These are phyloP conservation scores for Xerocomellus intermedius DNA, from an alignment of 768 basidiomycete species.

Conservation along the genomic window DNA sequence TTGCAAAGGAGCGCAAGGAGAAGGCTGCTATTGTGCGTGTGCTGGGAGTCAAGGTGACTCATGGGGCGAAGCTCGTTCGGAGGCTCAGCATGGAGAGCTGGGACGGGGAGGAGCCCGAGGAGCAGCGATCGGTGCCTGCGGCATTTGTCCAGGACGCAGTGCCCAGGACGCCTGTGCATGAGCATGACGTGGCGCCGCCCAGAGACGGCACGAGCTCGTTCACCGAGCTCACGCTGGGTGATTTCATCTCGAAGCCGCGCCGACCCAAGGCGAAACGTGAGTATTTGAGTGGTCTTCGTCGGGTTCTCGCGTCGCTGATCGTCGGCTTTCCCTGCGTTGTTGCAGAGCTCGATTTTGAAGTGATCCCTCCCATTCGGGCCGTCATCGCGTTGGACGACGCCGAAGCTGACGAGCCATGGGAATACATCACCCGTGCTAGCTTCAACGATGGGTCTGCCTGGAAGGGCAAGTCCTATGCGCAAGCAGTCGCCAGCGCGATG, in stretches of 20 bases:
- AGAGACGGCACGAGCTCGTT: constrained; percentile 10
- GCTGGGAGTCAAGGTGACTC: constrained; percentile 20
- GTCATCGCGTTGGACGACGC: constrained; percentile 33
- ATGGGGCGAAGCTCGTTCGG: constrained; percentile 19
- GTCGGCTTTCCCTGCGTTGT: background rate
- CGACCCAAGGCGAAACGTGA: constrained; percentile 25
- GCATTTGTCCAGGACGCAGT: background rate
- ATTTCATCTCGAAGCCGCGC: constrained; percentile 26
- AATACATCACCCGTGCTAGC: constrained; percentile 31
- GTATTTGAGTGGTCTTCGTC: background rate
- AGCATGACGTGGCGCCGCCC: background rate
- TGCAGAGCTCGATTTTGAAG: constrained; percentile 29
- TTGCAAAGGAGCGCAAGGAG: constrained; percentile 33
- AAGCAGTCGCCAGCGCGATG: constrained; percentile 26
- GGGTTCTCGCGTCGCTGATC: background rate
- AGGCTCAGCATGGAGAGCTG: constrained; percentile 30
- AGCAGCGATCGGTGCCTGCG: background rate
- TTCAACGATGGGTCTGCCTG: constrained; percentile 27
- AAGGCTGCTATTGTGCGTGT: constrained; percentile 16
- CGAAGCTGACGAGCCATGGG: constrained; percentile 32
- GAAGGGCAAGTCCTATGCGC: constrained; percentile 34
- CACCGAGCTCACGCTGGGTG: constrained; percentile 25
- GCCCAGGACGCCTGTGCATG: background rate
- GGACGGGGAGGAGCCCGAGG: constrained; percentile 24
- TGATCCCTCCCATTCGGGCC: constrained; percentile 30